A percentile compares a stretch with the other conserved stretches of the same genome.
Evolutionary conservation across 176 grass and related monocot species (phyloP).

Genomic region (Phoenix roebelenii): DNA sequence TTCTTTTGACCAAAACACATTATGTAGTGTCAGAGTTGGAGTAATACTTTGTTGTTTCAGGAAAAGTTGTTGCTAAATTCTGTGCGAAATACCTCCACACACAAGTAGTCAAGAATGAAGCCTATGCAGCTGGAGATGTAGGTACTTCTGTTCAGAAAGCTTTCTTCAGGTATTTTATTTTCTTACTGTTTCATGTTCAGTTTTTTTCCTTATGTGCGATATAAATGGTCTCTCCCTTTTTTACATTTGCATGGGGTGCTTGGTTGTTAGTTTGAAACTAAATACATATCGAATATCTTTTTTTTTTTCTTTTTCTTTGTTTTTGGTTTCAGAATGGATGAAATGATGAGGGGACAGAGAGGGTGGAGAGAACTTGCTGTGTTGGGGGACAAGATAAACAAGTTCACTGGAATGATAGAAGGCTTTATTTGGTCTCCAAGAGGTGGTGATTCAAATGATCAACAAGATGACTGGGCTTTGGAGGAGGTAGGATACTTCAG

Average conservation of each 20-base stretch:
- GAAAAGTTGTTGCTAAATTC: constrained; percentile 45
- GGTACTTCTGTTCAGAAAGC: constrained; percentile 21
- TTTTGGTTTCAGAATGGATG: constrained; percentile 39
- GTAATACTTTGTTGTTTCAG: constrained; percentile 33
- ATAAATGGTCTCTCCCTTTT: too few relatives aligned
- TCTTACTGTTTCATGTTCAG: background rate
- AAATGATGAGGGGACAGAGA: constrained; percentile 97
- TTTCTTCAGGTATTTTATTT: constrained; percentile 22
- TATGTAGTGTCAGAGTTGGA: too few relatives aligned
- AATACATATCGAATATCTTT: constrained; percentile 5
- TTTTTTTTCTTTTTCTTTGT: background rate
- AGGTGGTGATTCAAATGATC: constrained; percentile 32
- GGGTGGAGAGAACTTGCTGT: constrained; percentile 91
- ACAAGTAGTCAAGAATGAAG: constrained; percentile 21
- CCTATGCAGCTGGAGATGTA: constrained; percentile 11
- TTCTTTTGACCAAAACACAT: too few relatives aligned
- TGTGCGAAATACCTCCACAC: constrained; percentile 26
- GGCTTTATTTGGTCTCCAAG: constrained; percentile 95
- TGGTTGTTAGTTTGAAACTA: too few relatives aligned
- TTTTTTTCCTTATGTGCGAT: constrained; percentile 4
- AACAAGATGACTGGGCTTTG: constrained; percentile 59
- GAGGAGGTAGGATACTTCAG: constrained; percentile 8
- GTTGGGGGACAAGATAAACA: constrained; percentile 91
- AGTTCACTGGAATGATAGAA: constrained; percentile 96
- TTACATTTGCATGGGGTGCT: too few relatives aligned